These are phyloP conservation scores for Erysimum cheiranthoides DNA, from an alignment of 345 rosid species.

Conservation along the genomic window DNA sequence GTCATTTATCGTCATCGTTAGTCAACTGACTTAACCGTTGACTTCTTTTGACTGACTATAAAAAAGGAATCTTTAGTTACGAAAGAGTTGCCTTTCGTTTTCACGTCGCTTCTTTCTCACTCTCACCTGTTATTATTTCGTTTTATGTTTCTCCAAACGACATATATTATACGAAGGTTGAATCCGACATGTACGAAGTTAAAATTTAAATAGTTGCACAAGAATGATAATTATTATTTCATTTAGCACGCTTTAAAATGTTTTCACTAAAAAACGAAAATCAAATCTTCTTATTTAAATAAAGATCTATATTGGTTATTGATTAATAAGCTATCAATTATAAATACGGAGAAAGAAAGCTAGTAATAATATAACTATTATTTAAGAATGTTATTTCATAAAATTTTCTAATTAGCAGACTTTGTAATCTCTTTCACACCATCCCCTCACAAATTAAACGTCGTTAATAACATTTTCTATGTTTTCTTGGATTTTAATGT, in stretches of 20 bases:
- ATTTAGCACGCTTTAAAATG: background rate
- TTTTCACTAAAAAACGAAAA: background rate
- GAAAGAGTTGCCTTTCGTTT: constrained; percentile 39
- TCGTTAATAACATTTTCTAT: no score
- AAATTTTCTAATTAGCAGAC: background rate
- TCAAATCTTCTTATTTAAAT: background rate
- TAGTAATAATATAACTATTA: background rate
- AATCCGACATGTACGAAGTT: background rate
- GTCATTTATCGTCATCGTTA: constrained; percentile 42
- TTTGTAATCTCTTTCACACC: background rate
- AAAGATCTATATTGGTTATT: no score
- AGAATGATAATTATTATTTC: background rate
- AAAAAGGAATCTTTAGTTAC: constrained; percentile 12
- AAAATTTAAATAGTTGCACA: no score
- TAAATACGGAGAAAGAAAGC: background rate
- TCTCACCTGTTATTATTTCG: background rate
- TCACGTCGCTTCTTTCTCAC: constrained; percentile 25
- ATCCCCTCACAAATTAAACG: no score
- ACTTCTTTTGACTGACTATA: constrained; percentile 36
- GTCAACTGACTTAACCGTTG: constrained; percentile 50
- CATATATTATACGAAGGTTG: background rate
- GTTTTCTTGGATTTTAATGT: background rate
- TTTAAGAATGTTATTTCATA: background rate
- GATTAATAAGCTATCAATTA: background rate
- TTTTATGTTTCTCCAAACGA: background rate